phyloP scores from a whole-genome alignment of 257 asterid genomes.

The Lycium barbarum region DNA sequence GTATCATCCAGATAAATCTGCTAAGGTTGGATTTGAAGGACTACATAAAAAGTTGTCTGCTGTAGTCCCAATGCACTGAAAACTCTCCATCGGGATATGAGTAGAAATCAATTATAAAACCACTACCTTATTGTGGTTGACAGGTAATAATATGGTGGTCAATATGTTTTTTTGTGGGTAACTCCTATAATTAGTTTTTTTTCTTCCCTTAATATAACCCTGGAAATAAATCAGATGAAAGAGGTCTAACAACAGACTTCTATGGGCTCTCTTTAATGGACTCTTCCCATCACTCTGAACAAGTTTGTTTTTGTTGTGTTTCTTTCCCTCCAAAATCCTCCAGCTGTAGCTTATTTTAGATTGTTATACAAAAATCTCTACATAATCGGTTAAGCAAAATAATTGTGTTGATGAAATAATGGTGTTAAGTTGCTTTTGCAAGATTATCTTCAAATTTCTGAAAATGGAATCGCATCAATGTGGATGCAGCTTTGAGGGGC shows the following conservation, averaged over 20 bases:
- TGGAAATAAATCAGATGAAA: conserved; percentile 21
- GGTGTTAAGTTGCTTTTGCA: not conserved
- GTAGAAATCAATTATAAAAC: not conserved
- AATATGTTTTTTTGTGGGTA: not conserved
- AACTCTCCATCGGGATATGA: not conserved
- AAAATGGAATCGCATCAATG: not conserved
- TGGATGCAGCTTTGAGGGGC: not conserved
- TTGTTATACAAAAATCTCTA: not conserved
- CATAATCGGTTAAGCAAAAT: not conserved
- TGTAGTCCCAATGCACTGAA: not conserved
- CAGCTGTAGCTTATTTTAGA: not conserved
- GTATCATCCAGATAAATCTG: not conserved
- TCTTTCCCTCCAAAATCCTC: not conserved
- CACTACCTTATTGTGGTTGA: not conserved
- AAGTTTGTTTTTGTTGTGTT: not conserved
- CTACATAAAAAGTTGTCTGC: not conserved
- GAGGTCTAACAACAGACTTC: not conserved
- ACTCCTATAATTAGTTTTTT: not conserved
- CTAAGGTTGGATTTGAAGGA: not conserved
- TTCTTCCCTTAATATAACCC: not conserved
- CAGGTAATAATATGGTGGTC: not conserved
- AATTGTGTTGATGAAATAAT: not conserved
- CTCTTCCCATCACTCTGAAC: not conserved
- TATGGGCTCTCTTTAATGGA: not conserved
- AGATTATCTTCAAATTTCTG: not conserved